Percentiles rank a stretch among this genome's conserved stretches.
Conservation (phyloP, 495 filamentous ascomycete species). For the Rostrohypoxylon terebratum region DNA sequence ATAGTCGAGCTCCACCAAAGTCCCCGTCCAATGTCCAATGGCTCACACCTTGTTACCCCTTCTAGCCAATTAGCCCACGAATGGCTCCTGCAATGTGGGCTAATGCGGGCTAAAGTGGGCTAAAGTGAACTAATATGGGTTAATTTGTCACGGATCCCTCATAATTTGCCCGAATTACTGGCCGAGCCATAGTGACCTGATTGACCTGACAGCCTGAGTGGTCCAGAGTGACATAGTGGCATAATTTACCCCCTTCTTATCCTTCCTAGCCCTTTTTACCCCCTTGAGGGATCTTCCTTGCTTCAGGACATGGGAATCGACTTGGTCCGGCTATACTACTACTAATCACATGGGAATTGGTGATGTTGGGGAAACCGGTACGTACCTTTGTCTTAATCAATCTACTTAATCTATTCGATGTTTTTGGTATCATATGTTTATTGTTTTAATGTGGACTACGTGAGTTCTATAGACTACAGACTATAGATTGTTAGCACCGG, state of each 20-base stretch:
- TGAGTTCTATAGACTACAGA: too few species aligned
- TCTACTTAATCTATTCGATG: neutral
- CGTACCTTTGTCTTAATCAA: neutral
- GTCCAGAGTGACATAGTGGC: neutral
- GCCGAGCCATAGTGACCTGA: constrained; percentile 23
- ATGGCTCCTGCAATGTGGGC: constrained; percentile 23
- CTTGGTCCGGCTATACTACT: constrained; percentile 2
- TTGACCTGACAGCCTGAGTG: too few species aligned
- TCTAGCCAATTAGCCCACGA: constrained; percentile 43
- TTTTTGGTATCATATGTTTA: constrained; percentile 3
- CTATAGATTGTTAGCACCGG: neutral
- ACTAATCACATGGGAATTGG: neutral
- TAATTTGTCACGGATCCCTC: constrained; percentile 6
- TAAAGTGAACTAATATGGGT: constrained; percentile 27
- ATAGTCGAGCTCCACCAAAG: constrained; percentile 45
- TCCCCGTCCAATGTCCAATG: constrained; percentile 22
- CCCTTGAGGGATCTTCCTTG: constrained; percentile 16
- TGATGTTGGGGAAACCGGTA: neutral
- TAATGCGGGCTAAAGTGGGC: constrained; percentile 25
- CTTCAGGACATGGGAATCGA: neutral
- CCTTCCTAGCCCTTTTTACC: neutral
- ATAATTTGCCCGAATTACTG: constrained; percentile 45
- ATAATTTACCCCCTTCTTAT: constrained; percentile 20
- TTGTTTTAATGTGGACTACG: neutral
- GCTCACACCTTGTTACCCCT: constrained; percentile 39